Evolutionary conservation across 192 early-diverging fungal species (phyloP).

Genomic region (Linnemannia exigua): DNA sequence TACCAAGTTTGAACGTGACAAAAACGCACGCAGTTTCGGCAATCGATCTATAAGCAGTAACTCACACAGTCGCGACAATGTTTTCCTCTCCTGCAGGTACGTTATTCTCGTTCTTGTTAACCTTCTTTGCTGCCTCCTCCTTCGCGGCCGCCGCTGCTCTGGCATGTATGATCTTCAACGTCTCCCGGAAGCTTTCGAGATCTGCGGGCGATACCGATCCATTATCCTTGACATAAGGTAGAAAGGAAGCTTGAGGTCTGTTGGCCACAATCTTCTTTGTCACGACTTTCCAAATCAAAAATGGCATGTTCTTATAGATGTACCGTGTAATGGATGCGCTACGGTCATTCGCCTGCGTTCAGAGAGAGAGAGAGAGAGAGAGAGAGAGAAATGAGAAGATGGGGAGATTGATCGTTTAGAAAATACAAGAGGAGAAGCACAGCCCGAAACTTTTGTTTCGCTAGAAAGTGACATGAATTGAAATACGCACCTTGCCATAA

Average conservation of each 20-base stretch:
- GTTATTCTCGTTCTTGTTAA: background rate
- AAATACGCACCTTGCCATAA: background rate
- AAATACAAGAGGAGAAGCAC: too few relatives aligned
- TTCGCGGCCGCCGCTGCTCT: background rate
- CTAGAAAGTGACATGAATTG: background rate
- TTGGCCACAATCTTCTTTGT: background rate
- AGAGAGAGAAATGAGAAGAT: background rate
- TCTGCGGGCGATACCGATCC: background rate
- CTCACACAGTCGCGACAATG: background rate
- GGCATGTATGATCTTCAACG: background rate
- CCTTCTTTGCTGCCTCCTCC: background rate
- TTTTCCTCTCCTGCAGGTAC: background rate
- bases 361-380: background rate
- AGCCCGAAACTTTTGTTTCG: too few relatives aligned
- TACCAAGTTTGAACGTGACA: too few relatives aligned
- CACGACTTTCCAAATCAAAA: background rate
- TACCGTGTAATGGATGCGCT: background rate
- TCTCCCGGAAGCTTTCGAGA: background rate
- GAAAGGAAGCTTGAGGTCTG: conserved; percentile 14
- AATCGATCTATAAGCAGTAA: background rate
- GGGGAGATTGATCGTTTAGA: too few relatives aligned
- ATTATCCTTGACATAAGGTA: background rate
- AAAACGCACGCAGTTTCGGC: too few relatives aligned
- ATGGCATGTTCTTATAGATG: conserved; percentile 9
- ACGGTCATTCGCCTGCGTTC: background rate